Evolutionary conservation across 2,329 filamentous ascomycete genomes (phyloP).

Genomic region (Aspergillus eucalypticola): DNA sequence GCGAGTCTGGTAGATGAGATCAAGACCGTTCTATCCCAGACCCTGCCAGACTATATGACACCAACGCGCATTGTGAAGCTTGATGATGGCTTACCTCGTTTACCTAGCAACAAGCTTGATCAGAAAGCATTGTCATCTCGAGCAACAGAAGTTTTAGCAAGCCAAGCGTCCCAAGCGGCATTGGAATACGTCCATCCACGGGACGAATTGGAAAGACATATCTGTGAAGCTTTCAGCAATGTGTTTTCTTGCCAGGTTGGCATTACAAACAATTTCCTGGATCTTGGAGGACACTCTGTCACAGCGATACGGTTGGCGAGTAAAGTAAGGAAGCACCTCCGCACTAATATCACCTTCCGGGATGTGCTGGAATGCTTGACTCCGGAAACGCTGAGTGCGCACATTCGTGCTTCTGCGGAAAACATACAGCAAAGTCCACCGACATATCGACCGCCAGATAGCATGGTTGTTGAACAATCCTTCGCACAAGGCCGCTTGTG

Average conservation of each 20-base stretch:
- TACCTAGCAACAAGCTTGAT: neutral
- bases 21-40: neutral
- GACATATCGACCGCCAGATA: neutral
- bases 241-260: neutral
- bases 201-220: neutral
- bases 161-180: neutral
- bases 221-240: neutral
- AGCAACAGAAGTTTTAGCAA: neutral
- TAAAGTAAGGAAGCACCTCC: neutral
- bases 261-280: neutral
- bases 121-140: neutral
- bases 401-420: neutral
- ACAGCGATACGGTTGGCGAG: neutral
- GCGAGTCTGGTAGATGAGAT: neutral
- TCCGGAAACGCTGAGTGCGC: neutral
- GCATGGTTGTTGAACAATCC: neutral
- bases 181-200: neutral
- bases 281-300: constrained; percentile 4
- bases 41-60: neutral
- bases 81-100: neutral
- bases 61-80: neutral
- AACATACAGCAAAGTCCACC: neutral
- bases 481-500: constrained; percentile 7
- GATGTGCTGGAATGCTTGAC: neutral
- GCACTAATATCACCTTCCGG: neutral